Percentiles rank a stretch among this genome's conserved stretches.
phyloP scores from a whole-genome alignment of 2,329 filamentous ascomycete species.

The Neonectria ditissima region DNA sequence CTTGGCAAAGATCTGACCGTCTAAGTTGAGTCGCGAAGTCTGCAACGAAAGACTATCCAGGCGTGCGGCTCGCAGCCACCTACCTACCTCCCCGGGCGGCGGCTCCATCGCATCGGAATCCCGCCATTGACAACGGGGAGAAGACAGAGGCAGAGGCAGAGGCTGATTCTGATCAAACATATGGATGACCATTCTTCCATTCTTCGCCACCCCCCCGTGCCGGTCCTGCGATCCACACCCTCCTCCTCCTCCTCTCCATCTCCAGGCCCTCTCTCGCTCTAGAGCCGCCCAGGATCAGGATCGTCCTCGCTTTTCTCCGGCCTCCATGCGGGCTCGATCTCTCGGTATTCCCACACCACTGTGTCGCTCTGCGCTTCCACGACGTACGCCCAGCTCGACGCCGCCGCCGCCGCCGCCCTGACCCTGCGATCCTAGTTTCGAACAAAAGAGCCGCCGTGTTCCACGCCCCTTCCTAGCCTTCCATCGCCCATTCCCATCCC shows the following conservation, averaged over 20 bases:
- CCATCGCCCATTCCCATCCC: conserved; percentile 19
- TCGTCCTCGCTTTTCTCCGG: conserved; percentile 19
- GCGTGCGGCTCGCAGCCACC: conserved; percentile 43
- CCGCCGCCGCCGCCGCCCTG: conserved; percentile 32
- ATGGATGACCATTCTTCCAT: conserved; percentile 6
- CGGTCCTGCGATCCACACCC: conserved; percentile 31
- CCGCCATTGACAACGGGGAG: conserved; percentile 4
- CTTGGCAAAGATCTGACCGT: conserved; percentile 15
- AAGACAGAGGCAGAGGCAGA: conserved; percentile 14
- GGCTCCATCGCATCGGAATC: conserved; percentile 41
- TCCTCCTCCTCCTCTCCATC: too few species aligned
- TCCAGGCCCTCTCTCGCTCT: conserved; percentile 4
- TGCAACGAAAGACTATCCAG: background rate
- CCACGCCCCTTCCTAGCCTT: conserved; percentile 43
- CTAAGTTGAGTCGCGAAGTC: too few species aligned
- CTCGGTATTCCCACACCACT: conserved; percentile 23
- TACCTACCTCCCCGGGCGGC: conserved; percentile 37
- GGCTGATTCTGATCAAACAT: background rate
- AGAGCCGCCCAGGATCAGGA: conserved; percentile 8
- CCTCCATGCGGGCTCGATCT: conserved; percentile 22
- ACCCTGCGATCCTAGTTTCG: conserved; percentile 43
- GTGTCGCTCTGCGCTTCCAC: background rate
- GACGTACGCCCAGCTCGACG: conserved; percentile 1
- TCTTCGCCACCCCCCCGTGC: conserved; percentile 39
- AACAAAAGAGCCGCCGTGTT: conserved; percentile 48